phyloP scores from a whole-genome alignment of 192 early-diverging fungal genomes.

The Phlyctochytrium bullatum region DNA sequence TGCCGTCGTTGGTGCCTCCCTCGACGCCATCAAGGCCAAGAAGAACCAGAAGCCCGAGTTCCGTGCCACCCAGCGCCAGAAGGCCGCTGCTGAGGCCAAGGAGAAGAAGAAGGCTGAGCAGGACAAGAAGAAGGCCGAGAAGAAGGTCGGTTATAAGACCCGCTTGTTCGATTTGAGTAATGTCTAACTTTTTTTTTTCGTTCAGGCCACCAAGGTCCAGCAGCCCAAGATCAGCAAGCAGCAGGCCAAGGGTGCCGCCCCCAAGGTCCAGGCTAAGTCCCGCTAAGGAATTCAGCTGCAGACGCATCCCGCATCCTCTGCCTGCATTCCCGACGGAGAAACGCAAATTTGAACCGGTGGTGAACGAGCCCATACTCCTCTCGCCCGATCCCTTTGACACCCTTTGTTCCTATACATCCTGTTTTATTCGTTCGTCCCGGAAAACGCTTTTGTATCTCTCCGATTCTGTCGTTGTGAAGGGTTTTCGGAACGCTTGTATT shows the following conservation, averaged over 20 bases:
- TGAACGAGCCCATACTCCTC: no score
- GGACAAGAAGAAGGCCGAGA: constrained; percentile 84
- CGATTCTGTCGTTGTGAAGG: no score
- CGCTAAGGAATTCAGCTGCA: constrained; percentile 66
- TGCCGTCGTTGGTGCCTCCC: constrained; percentile 91
- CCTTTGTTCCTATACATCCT: no score
- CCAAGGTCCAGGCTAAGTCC: constrained; percentile 76
- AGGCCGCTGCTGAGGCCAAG: constrained; percentile 85
- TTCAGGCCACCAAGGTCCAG: constrained; percentile 25
- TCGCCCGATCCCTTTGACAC: no score
- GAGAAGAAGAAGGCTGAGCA: constrained; percentile 86
- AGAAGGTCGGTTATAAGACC: constrained; percentile 54
- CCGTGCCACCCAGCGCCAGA: constrained; percentile 84
- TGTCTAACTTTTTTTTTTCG: constrained; percentile 8
- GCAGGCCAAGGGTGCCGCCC: constrained; percentile 73
- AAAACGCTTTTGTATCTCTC: no score
- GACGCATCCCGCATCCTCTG: no score
- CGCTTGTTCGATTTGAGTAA: background rate
- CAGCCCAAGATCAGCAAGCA: constrained; percentile 79
- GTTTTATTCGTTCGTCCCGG: no score
- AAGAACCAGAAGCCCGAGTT: constrained; percentile 95
- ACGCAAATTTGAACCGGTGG: no score
- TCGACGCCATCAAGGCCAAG: constrained; percentile 96
- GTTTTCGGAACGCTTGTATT: no score
- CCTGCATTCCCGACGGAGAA: no score